Evolutionary conservation across 176 grass and related monocot genomes (phyloP).

Genomic region (Thalia dealbata): DNA sequence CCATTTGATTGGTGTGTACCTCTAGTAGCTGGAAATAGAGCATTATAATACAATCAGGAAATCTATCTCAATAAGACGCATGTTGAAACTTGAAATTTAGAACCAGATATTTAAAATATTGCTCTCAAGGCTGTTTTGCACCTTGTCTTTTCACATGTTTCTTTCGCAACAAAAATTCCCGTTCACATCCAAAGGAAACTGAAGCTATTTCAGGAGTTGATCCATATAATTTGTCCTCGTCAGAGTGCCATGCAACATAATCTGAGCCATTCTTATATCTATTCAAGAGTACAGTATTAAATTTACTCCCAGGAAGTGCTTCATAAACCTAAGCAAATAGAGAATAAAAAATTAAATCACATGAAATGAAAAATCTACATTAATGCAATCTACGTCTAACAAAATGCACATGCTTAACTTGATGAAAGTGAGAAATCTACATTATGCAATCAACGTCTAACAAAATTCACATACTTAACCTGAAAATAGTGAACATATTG

Average conservation of each 20-base stretch:
- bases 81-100: neutral
- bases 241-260: conserved; percentile 89
- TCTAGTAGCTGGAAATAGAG: conserved; percentile 3
- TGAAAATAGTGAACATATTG: neutral
- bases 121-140: neutral
- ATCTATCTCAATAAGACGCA: no score
- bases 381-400: neutral
- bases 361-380: neutral
- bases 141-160: conserved; percentile 50
- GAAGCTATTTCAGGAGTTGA: conserved; percentile 74
- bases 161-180: conserved; percentile 56
- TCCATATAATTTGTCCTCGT: conserved; percentile 70
- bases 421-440: neutral
- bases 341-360: neutral
- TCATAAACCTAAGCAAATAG: conserved; percentile 50
- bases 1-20: conserved; percentile 16
- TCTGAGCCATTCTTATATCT: conserved; percentile 70
- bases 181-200: conserved; percentile 61
- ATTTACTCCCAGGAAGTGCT: conserved; percentile 55
- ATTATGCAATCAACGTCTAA: neutral
- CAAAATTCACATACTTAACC: neutral
- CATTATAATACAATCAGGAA: neutral
- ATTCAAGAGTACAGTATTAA: conserved; percentile 86
- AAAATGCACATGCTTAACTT: neutral
- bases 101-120: neutral